phyloP scores from a whole-genome alignment of 2,329 filamentous ascomycete genomes.

The Alternaria panax region DNA sequence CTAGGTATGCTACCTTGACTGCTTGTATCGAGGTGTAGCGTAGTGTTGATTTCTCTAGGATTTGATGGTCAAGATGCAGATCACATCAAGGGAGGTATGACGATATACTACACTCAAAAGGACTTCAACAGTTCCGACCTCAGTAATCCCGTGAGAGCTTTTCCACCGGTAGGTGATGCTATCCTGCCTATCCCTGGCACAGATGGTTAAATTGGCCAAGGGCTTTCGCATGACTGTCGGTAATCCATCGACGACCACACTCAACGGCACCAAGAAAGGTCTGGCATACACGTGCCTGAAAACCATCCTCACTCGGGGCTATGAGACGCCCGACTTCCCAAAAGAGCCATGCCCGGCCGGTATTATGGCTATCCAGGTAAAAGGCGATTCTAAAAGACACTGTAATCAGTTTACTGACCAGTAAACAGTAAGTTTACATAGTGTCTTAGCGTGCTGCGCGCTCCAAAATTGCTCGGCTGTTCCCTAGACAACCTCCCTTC shows the following conservation, averaged over 20 bases:
- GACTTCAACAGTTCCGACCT: constrained; percentile 48
- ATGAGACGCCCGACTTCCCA: constrained; percentile 38
- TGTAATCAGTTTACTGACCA: neutral
- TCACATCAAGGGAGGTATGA: constrained; percentile 43
- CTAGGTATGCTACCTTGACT: constrained; percentile 16
- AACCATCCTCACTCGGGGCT: constrained; percentile 40
- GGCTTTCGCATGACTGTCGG: constrained; percentile 46
- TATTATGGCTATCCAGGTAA: constrained; percentile 10
- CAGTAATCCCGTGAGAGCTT: constrained; percentile 38
- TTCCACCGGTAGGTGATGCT: constrained; percentile 23
- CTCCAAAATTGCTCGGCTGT: neutral
- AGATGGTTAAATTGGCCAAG: constrained; percentile 16
- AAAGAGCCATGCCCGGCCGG: constrained; percentile 2
- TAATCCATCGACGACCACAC: constrained; percentile 38
- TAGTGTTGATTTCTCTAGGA: neutral
- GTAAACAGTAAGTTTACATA: neutral
- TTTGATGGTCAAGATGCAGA: constrained; percentile 7
- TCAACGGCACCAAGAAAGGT: constrained; percentile 29
- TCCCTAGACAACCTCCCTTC: neutral
- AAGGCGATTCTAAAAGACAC: neutral
- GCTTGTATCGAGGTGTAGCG: constrained; percentile 5
- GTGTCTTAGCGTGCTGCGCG: constrained; percentile 11
- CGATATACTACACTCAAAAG: constrained; percentile 42
- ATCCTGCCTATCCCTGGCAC: neutral
- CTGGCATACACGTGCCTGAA: constrained; percentile 39